A percentile compares a stretch with the other conserved stretches of the same genome.
Evolutionary conservation across 805 yeast species (phyloP).

Genomic region (Candida awuae): DNA sequence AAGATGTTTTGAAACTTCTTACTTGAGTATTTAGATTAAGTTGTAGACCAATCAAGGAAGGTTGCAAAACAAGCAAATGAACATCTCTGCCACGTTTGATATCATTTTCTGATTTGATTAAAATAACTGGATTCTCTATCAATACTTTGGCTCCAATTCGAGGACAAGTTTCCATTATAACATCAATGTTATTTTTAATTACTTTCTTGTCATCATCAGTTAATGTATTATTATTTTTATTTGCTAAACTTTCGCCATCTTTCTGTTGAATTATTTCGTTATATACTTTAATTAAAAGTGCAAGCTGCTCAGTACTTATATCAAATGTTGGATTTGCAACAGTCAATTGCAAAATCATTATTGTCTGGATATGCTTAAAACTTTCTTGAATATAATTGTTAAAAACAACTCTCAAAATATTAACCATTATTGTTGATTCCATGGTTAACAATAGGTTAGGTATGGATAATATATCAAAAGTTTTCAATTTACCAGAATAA

Average conservation of each 20-base stretch:
- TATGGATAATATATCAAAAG: conserved; percentile 24
- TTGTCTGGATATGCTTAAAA: conserved; percentile 20
- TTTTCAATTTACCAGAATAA: conserved; percentile 12
- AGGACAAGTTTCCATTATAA: conserved; percentile 15
- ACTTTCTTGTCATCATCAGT: not conserved
- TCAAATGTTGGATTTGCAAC: conserved; percentile 39
- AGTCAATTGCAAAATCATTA: conserved; percentile 31
- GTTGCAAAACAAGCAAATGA: conserved; percentile 17
- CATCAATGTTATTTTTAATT: not conserved
- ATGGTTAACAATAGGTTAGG: conserved; percentile 23
- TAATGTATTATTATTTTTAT: not conserved
- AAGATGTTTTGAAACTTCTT: conserved; percentile 6
- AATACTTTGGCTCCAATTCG: conserved; percentile 18
- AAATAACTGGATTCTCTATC: conserved; percentile 23
- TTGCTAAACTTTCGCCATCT: not conserved
- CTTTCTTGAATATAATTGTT: conserved; percentile 18
- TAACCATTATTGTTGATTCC: conserved; percentile 17
- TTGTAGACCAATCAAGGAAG: conserved; percentile 20
- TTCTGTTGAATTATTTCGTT: not conserved
- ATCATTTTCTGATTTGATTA: conserved; percentile 17
- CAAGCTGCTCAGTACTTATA: conserved; percentile 33
- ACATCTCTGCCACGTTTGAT: conserved; percentile 5
- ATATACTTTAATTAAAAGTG: conserved; percentile 23
- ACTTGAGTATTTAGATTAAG: conserved; percentile 7
- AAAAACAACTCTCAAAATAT: conserved; percentile 13